These are phyloP conservation scores for Cercospora zeae-maydis DNA, from an alignment of 2,329 filamentous ascomycete genomes.

Conservation along the genomic window DNA sequence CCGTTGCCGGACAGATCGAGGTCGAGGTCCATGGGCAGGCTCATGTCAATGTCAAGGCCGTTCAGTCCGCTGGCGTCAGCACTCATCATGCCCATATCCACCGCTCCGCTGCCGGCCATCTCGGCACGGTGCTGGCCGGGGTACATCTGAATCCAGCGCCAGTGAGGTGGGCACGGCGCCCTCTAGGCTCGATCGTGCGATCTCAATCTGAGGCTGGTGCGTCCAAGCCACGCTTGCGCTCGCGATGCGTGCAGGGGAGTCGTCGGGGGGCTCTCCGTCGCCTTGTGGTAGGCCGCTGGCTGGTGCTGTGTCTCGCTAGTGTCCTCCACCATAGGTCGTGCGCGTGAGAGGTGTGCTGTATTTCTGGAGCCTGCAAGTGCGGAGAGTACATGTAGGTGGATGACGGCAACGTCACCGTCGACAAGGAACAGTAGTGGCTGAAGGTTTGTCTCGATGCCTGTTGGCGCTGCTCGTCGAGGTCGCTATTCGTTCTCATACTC, in stretches of 20 bases:
- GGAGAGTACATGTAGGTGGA: not conserved
- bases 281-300: not conserved
- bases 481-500: not conserved
- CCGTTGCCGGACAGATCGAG: conserved; percentile 27
- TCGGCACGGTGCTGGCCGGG: conserved; percentile 17
- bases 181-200: conserved; percentile 21
- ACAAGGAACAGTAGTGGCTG: not conserved
- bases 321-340: not conserved
- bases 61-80: conserved; percentile 38
- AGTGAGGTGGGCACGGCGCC: conserved; percentile 15
- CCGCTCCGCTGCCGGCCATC: conserved; percentile 19
- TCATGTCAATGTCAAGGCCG: conserved; percentile 45
- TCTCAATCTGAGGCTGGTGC: conserved; percentile 20
- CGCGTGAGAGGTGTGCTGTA: not conserved
- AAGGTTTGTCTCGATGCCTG: too few relatives aligned
- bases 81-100: conserved; percentile 21
- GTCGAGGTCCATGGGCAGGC: conserved; percentile 48
- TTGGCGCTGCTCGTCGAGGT: too few relatives aligned
- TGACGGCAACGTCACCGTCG: not conserved
- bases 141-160: conserved; percentile 24
- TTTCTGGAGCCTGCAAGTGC: not conserved
- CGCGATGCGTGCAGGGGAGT: conserved; percentile 4
- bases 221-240: conserved; percentile 16
- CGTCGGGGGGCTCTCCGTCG: conserved; percentile 8
- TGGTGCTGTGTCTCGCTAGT: not conserved